Evolutionary conservation across 352 stramenopile genomes (phyloP), one percentile per base, ranked within the genome.

Genomic region (Phytophthora crassamura): DNA sequence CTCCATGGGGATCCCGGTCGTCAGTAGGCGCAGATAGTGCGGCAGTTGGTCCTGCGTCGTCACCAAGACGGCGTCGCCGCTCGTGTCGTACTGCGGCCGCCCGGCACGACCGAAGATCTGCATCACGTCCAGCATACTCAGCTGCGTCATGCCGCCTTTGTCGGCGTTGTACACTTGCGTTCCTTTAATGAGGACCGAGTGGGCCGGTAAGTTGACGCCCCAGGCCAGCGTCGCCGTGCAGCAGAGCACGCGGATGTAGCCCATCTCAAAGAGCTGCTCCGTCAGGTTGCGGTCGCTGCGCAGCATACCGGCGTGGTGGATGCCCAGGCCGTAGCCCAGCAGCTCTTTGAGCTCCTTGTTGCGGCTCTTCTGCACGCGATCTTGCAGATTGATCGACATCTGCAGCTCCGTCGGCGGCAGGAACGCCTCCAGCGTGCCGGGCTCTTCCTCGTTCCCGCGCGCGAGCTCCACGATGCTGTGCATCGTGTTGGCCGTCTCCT

Each of bases 51-150:
- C 88, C 61, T 99, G 89, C 43, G 96, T 97, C 5, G 98, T 99
- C 54, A 99, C 98, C n/a, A 99, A 71, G 54, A 98, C 98, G 7
- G 97, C 98, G 70, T 99, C 97, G 63, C 98, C 98, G 49, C 85
- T 97, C n/a, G 85, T 98, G 67, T 99, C 98, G 75, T 99, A 99
- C 82, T 99, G 97, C n/a, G 98, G 98, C 32, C 98, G 88, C 46
- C 98, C 98, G 5, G 98, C 98, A 53, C 98, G 86, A 42, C 98
- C 98, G 70, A 99, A 99, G 69, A 99, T 99, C 80, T 99, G 98
- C 76, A 99, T 97, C n/a, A 99, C 97, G 73, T 99, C 98, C 10
- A 99, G 83, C 82, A 99, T 99, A 57, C 89, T 98, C 28, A 99
- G 68, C 65, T 99, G 97, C 12, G 98, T 95, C 67, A 98, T 97